Base-by-base conservation (phyloP, 2,329 filamentous ascomycete genomes). In the Sporothrix protearum region DNA sequence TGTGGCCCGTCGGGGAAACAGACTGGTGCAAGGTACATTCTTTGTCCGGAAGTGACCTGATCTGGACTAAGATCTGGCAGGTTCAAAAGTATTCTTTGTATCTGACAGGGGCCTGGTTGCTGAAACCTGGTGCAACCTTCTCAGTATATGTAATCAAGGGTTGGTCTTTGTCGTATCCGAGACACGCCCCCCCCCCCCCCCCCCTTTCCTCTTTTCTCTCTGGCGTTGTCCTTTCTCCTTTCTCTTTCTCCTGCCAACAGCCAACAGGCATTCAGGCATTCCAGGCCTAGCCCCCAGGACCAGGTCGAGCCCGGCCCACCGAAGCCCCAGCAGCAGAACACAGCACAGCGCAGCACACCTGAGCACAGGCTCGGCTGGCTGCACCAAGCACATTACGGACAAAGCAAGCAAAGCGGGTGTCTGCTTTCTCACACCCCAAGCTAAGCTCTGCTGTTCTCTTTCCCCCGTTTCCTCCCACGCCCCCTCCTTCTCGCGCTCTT, bases 111-210 rank as follows among this genome's bases (percentile, higher is more conserved):
- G 71, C 57, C 12, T 19, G 42, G 71, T 69, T 71, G 71, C 70
- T 73, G 71, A 73, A 74, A 75, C 74, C 61, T 73, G 66, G 69
- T 71, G 71, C 28, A 53, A 72, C 72, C 45, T 64, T 73, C 45
- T 63, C 71, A 73, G 72, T n/a, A n/a, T n/a, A n/a, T n/a, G n/a
- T 68, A 70, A 73, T 74, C 71, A 71, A 69, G 71, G n/a, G 49
- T 45, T 66, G 49, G 73, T 68, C 71, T 61, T 64, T 71, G 74
- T 72, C 71, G 72, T 73, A 74, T 75, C 73, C 73, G 71, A 73
- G 73, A 74, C 73, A 74, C 70, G 19, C 68, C 36, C n/a, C n/a
- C n/a, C n/a, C n/a, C n/a, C n/a, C n/a, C n/a, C n/a, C n/a, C n/a
- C 70, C 45, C 55, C 45, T 53, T 69, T 55, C 68, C 36, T 47